These are phyloP conservation scores for Pinus taeda DNA, from an alignment of 75 land plant species.

Conservation along the genomic window DNA sequence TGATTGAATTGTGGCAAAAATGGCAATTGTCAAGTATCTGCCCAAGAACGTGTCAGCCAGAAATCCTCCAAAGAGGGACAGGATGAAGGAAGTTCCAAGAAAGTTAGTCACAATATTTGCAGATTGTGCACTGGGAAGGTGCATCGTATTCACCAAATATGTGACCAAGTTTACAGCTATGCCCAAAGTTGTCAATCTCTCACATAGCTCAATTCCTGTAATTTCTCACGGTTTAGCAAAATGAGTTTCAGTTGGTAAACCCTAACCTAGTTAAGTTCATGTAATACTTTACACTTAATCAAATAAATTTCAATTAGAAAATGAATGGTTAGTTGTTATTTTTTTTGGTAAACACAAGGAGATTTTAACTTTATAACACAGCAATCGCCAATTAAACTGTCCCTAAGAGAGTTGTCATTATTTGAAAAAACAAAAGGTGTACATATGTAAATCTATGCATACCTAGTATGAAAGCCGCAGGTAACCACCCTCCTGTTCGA, in stretches of 20 bases:
- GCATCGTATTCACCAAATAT: constrained; percentile 53
- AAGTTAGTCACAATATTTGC: constrained; percentile 82
- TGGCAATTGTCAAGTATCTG: constrained; percentile 54
- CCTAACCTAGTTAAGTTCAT: constrained; percentile 73
- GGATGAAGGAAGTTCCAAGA: constrained; percentile 64
- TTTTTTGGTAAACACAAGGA: no score
- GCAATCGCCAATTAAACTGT: no score
- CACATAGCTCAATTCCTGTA: constrained; percentile 71
- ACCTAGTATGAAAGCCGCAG: constrained; percentile 69
- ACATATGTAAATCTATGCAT: not conserved
- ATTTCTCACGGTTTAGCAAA: not conserved
- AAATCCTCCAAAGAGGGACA: constrained; percentile 76
- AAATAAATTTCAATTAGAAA: not conserved
- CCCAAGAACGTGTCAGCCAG: constrained; percentile 80
- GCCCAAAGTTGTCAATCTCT: constrained; percentile 74
- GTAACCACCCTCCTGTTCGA: constrained; percentile 73
- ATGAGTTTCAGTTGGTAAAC: constrained; percentile 36
- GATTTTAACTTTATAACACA: no score
- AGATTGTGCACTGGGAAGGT: constrained; percentile 48
- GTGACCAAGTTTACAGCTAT: constrained; percentile 47
- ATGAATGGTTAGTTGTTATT: no score
- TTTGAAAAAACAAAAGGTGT: no score
- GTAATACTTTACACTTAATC: not conserved
- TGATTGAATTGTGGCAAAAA: constrained; percentile 40
- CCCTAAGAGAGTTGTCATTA: no score